These are phyloP conservation scores for Fomitiporia mediterranea DNA, from an alignment of 1,284 basidiomycete genomes.

Conservation along the genomic window DNA sequence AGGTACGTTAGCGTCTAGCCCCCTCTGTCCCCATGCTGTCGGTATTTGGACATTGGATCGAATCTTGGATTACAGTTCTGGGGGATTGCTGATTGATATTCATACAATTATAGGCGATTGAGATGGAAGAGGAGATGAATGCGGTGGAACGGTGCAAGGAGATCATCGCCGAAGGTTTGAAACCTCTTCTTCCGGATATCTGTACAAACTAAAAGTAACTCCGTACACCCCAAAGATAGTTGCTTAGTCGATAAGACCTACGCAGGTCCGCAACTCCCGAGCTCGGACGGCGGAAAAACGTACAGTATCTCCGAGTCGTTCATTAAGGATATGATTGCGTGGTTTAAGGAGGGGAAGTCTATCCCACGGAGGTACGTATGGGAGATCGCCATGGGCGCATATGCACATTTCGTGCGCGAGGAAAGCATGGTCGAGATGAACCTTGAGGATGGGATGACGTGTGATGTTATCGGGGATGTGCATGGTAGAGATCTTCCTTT, in stretches of 20 bases:
- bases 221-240: slow-evolving; percentile 42
- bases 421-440: slow-evolving; percentile 78
- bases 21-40: background rate
- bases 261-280: slow-evolving; percentile 58
- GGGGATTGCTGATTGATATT: background rate
- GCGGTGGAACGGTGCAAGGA: slow-evolving; percentile 68
- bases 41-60: background rate
- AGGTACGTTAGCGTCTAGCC: slow-evolving; percentile 40
- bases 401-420: slow-evolving; percentile 72
- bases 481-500: slow-evolving; percentile 51
- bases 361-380: slow-evolving; percentile 86
- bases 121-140: slow-evolving; percentile 80
- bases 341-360: slow-evolving; percentile 90
- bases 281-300: slow-evolving; percentile 33
- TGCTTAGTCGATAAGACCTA: slow-evolving; percentile 72
- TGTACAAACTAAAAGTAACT: background rate
- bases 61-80: background rate
- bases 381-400: slow-evolving; percentile 92
- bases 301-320: slow-evolving; percentile 76
- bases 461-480: slow-evolving; percentile 91
- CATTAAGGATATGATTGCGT: slow-evolving; percentile 81
- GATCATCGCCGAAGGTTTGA: slow-evolving; percentile 76
- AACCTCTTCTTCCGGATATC: slow-evolving; percentile 1
- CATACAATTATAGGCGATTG: slow-evolving; percentile 63
- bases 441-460: slow-evolving; percentile 75